A percentile compares a stretch with the other conserved stretches of the same genome.
Evolutionary conservation across 2,329 filamentous ascomycete genomes (phyloP).

Genomic region (Phyllosticta capitalensis): DNA sequence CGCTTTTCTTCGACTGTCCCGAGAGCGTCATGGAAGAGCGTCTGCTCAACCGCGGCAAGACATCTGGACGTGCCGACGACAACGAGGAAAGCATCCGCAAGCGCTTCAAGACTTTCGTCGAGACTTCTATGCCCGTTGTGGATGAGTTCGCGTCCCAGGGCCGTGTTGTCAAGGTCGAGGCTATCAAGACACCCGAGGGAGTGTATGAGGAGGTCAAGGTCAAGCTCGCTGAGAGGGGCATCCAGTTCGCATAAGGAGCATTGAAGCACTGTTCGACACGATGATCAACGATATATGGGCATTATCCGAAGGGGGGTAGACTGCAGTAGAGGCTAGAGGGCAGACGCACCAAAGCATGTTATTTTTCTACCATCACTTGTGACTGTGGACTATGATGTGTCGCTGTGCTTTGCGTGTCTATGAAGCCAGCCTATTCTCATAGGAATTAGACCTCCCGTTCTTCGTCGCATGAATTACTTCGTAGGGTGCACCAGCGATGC

Average conservation of each 20-base stretch:
- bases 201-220: constrained; percentile 49
- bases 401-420: too few relatives aligned
- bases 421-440: too few relatives aligned
- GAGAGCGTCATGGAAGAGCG: constrained; percentile 80
- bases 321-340: neutral
- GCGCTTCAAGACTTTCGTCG: constrained; percentile 86
- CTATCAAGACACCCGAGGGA: constrained; percentile 56
- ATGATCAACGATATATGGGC: neutral
- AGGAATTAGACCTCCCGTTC: too few relatives aligned
- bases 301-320: neutral
- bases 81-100: constrained; percentile 95
- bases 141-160: constrained; percentile 68
- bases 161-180: constrained; percentile 71
- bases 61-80: constrained; percentile 82
- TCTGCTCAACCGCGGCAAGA: constrained; percentile 83
- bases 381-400: neutral
- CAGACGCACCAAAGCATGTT: neutral
- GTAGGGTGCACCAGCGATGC: neutral
- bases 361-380: neutral
- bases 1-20: constrained; percentile 89
- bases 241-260: constrained; percentile 13
- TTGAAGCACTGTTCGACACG: neutral
- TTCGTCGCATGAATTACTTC: too few relatives aligned
- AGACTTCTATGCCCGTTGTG: constrained; percentile 97
- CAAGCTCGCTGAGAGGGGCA: constrained; percentile 36